Evolutionary conservation across 345 rosid species (phyloP).

Genomic region (Corymbia maculata): DNA sequence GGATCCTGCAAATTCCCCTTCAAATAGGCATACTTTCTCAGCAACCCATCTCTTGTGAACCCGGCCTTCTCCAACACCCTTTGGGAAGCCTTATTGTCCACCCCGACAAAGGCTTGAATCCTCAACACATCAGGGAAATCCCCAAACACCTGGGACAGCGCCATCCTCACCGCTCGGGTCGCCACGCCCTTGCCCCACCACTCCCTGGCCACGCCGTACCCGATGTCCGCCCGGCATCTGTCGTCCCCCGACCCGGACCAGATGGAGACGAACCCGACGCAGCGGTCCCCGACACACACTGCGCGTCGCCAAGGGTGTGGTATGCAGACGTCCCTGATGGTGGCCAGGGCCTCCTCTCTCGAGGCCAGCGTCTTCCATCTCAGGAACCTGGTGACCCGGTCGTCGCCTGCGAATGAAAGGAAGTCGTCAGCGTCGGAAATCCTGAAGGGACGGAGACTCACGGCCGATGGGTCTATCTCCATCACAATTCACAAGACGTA

Average conservation of each 20-base stretch:
- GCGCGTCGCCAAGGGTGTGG: slow-evolving; percentile 45
- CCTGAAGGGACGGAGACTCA: not conserved
- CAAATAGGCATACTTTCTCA: slow-evolving; percentile 22
- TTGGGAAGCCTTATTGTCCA: slow-evolving; percentile 25
- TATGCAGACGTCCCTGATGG: slow-evolving; percentile 10
- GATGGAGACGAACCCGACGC: slow-evolving; percentile 25
- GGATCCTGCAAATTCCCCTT: slow-evolving; percentile 23
- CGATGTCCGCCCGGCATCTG: slow-evolving; percentile 19
- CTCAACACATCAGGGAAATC: slow-evolving; percentile 22
- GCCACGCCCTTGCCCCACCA: slow-evolving; percentile 36
- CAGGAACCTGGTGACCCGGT: slow-evolving; percentile 5
- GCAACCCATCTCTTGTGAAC: slow-evolving; percentile 26
- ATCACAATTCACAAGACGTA: not conserved
- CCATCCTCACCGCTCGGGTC: slow-evolving; percentile 21
- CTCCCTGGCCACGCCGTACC: slow-evolving; percentile 26
- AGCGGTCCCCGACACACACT: slow-evolving; percentile 15
- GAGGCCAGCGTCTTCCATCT: not conserved
- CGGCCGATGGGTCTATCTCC: not conserved
- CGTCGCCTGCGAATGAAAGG: slow-evolving; percentile 26
- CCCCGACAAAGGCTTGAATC: slow-evolving; percentile 28
- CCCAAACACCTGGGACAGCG: slow-evolving; percentile 13
- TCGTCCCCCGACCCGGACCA: slow-evolving; percentile 18
- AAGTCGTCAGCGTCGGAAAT: slow-evolving; percentile 27
- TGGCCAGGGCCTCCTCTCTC: not conserved
- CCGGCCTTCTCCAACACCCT: slow-evolving; percentile 36